phyloP scores from a whole-genome alignment of 176 grass and related monocot genomes.

The Panicum miliaceum region DNA sequence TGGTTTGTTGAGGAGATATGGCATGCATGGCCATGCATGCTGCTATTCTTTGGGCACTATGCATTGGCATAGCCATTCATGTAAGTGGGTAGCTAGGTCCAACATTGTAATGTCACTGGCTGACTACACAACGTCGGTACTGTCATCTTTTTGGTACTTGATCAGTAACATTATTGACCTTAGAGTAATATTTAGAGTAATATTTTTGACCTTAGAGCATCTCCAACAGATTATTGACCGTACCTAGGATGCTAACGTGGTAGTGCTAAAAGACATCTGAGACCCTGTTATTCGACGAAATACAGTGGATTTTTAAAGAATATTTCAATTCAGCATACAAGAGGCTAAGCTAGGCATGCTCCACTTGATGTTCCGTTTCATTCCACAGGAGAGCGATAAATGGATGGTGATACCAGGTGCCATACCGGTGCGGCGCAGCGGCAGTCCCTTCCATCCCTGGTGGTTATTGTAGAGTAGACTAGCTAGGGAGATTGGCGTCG shows the following conservation, averaged over 20 bases:
- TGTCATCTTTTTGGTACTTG: conserved; percentile 69
- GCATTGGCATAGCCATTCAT: conserved; percentile 17
- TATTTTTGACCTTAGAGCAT: too few species aligned
- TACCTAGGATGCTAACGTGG: too few species aligned
- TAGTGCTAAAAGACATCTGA: not conserved
- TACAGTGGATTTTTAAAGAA: not conserved
- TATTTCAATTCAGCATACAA: not conserved
- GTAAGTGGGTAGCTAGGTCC: not conserved
- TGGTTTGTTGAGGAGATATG: conserved; percentile 39
- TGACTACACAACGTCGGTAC: conserved; percentile 8
- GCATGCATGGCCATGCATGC: not conserved
- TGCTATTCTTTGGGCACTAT: conserved; percentile 4
- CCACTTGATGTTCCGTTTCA: not conserved
- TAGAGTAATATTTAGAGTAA: too few species aligned
- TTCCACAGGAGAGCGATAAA: not conserved
- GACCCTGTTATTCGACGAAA: not conserved
- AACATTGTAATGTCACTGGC: conserved; percentile 31
- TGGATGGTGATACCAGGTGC: not conserved
- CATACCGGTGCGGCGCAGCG: not conserved
- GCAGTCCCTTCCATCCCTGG: conserved; percentile 27
- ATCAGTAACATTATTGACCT: conserved; percentile 48
- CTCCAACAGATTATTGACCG: too few species aligned
- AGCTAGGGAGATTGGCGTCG: not conserved
- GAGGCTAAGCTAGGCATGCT: not conserved
- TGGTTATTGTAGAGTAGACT: not conserved